phyloP scores from a whole-genome alignment of 1,284 basidiomycete genomes.

The Exobasidium cylindrosporum region DNA sequence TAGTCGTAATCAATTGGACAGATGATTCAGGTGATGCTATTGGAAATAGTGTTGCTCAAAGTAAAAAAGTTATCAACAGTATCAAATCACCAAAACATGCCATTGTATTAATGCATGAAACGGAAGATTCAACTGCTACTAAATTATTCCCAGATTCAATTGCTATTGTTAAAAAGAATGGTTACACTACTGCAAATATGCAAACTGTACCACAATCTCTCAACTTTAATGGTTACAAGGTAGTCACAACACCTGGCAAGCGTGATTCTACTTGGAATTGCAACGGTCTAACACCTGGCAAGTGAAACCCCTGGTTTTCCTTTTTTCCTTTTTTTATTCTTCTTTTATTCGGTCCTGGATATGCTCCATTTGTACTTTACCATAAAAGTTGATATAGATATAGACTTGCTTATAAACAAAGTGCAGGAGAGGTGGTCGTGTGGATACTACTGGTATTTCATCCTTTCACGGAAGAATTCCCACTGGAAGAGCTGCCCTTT shows the following conservation, averaged over 20 bases:
- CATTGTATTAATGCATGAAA: conserved; percentile 47
- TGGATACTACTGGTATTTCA: too few species aligned
- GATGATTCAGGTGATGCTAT: conserved; percentile 32
- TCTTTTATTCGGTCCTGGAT: not conserved
- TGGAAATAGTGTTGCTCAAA: conserved; percentile 21
- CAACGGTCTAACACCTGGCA: not conserved
- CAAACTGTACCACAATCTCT: conserved; percentile 29
- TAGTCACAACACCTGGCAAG: conserved; percentile 20
- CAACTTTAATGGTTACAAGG: conserved; percentile 43
- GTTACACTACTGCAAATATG: conserved; percentile 27
- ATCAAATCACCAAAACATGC: conserved; percentile 30
- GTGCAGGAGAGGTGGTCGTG: too few species aligned
- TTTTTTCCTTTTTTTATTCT: too few species aligned
- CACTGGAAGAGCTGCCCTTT: too few species aligned
- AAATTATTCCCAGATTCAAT: conserved; percentile 35
- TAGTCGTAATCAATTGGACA: conserved; percentile 39
- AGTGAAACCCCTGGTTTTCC: too few species aligned
- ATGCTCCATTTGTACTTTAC: not conserved
- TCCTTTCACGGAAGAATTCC: too few species aligned
- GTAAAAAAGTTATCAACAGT: conserved; percentile 26
- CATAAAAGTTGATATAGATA: too few species aligned
- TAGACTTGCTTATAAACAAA: too few species aligned
- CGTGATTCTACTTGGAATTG: conserved; percentile 41
- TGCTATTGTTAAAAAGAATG: conserved; percentile 32
- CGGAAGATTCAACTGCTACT: conserved; percentile 26